A percentile compares a stretch with the other conserved stretches of the same genome.
Evolutionary conservation across 2,329 filamentous ascomycete genomes (phyloP).

Genomic region (Macrophomina phaseolina): DNA sequence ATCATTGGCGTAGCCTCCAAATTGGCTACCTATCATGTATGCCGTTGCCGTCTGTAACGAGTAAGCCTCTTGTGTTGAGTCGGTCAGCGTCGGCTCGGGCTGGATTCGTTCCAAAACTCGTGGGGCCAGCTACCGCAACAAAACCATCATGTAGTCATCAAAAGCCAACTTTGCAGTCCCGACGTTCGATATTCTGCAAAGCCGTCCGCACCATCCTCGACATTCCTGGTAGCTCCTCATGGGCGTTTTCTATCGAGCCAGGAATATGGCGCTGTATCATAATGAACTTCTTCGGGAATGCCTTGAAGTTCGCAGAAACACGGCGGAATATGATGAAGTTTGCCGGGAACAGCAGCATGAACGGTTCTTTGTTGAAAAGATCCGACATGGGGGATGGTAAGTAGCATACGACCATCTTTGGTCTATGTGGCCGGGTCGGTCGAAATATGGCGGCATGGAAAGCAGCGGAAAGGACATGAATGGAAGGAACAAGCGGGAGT

Average conservation of each 20-base stretch:
- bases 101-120: too few species aligned
- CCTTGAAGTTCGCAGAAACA: conserved; percentile 64
- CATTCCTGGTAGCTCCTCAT: conserved; percentile 52
- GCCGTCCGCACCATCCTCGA: conserved; percentile 53
- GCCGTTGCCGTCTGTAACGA: conserved; percentile 56
- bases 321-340: conserved; percentile 58
- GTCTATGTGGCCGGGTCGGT: background rate
- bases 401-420: too few species aligned
- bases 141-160: conserved; percentile 64
- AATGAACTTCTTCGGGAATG: conserved; percentile 68
- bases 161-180: conserved; percentile 59
- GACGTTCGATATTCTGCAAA: conserved; percentile 51
- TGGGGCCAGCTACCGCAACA: conserved; percentile 56
- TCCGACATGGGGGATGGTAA: background rate
- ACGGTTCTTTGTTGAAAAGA: conserved; percentile 23
- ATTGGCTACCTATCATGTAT: conserved; percentile 56
- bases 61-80: conserved; percentile 52
- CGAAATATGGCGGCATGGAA: too few species aligned
- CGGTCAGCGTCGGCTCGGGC: conserved; percentile 1
- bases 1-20: conserved; percentile 61
- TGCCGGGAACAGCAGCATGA: conserved; percentile 30
- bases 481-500: too few species aligned
- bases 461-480: too few species aligned
- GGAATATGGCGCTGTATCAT: conserved; percentile 60
- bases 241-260: conserved; percentile 61